Evolutionary conservation across 306 rosid genomes (phyloP).

Genomic region (Macrotyloma uniflorum): DNA sequence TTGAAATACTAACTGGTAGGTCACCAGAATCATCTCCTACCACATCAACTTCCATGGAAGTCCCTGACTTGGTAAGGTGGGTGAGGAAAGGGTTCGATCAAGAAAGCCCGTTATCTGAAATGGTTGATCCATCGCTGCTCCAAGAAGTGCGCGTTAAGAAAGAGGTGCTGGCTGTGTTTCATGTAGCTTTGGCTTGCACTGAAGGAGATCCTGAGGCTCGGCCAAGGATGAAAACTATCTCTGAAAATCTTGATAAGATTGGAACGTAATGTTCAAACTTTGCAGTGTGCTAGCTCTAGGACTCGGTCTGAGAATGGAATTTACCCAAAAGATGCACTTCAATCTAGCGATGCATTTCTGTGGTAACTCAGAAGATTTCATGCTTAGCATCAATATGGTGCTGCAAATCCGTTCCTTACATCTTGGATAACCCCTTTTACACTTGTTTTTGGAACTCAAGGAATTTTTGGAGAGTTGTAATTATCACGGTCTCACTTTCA

Average conservation of each 20-base stretch:
- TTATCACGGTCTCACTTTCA: conserved; percentile 20
- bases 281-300: conserved; percentile 12
- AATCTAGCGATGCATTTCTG: conserved; percentile 29
- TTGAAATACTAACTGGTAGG: conserved; percentile 88
- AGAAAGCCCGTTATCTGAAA: conserved; percentile 83
- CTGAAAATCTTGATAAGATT: conserved; percentile 81
- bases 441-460: conserved; percentile 31
- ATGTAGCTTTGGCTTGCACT: conserved; percentile 85
- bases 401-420: conserved; percentile 19
- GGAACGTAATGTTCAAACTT: conserved; percentile 42
- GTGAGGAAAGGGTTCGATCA: conserved; percentile 90
- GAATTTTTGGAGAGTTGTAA: conserved; percentile 41
- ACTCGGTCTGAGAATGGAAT: neutral
- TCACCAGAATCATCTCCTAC: conserved; percentile 88
- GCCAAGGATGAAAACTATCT: conserved; percentile 89
- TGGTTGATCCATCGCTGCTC: conserved; percentile 82
- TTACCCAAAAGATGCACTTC: conserved; percentile 5
- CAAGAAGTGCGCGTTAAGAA: conserved; percentile 93
- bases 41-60: conserved; percentile 76
- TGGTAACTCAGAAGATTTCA: conserved; percentile 31
- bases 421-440: conserved; percentile 24
- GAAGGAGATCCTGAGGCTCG: conserved; percentile 87
- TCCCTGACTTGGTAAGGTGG: conserved; percentile 85
- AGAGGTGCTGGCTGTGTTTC: conserved; percentile 90
- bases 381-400: conserved; percentile 27